Conservation (phyloP, 1,139 yeast species). For the Zygotorulaspora mrakii region DNA sequence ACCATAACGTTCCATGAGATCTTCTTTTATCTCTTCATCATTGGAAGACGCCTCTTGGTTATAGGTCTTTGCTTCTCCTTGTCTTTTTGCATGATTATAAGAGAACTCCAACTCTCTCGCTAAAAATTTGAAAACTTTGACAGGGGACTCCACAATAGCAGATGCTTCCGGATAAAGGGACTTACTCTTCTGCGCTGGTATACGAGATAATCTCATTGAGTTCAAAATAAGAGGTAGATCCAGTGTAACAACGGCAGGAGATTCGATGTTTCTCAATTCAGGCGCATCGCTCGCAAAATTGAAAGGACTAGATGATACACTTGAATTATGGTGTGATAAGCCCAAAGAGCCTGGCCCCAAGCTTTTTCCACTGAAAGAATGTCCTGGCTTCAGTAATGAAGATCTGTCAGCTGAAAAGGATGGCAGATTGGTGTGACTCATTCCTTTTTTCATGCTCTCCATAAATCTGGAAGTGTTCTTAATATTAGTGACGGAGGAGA, state of each 20-base stretch:
- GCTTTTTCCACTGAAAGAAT: conserved; percentile 19
- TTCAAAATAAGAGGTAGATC: conserved; percentile 34
- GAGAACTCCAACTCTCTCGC: conserved; percentile 36
- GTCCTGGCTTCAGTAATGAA: conserved; percentile 14
- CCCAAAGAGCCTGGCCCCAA: conserved; percentile 11
- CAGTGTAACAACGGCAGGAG: conserved; percentile 30
- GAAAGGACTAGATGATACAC: conserved; percentile 11
- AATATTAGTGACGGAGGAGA: conserved; percentile 8
- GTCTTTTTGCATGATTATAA: conserved; percentile 21
- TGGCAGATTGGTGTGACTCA: conserved; percentile 15
- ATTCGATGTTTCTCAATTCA: conserved; percentile 13
- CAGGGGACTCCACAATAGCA: conserved; percentile 31
- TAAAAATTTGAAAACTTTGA: conserved; percentile 34
- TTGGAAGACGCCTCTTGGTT: conserved; percentile 12
- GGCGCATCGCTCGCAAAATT: conserved; percentile 13
- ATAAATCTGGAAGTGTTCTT: conserved; percentile 10
- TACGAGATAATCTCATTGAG: conserved; percentile 27
- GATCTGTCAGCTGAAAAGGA: conserved; percentile 18
- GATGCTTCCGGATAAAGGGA: conserved; percentile 12
- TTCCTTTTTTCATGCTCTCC: conserved; percentile 15
- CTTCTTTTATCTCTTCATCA: conserved; percentile 25
- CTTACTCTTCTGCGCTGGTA: conserved; percentile 13
- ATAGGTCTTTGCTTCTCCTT: conserved; percentile 9
- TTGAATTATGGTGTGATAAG: conserved; percentile 18
- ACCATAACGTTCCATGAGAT: conserved; percentile 33